Evolutionary conservation across 305 asterid genomes (phyloP).

Genomic region (Solanum hybrid): DNA sequence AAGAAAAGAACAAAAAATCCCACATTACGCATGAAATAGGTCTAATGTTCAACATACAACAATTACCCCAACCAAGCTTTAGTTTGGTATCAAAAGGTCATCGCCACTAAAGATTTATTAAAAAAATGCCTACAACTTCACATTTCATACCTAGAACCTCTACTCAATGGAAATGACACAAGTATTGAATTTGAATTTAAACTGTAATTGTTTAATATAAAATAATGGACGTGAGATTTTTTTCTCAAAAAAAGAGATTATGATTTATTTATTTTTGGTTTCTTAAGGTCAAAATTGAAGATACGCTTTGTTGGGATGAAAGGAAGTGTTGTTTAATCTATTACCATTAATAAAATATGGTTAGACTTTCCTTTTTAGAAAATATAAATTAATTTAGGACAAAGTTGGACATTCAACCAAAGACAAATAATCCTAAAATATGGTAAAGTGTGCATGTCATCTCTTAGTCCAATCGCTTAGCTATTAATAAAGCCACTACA

Average conservation of each 20-base stretch:
- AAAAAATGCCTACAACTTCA: not conserved
- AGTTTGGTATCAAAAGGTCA: not conserved
- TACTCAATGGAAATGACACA: not conserved
- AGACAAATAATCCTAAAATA: not conserved
- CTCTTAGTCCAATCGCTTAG: not conserved
- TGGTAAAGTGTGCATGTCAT: not conserved
- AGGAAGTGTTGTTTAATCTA: not conserved
- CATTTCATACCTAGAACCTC: not conserved
- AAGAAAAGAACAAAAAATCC: constrained; percentile 20
- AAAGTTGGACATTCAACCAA: not conserved
- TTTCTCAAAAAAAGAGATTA: not conserved
- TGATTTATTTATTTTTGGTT: not conserved
- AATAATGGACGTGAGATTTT: too few relatives aligned
- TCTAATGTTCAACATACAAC: not conserved
- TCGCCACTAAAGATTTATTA: not conserved
- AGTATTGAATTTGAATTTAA: not conserved
- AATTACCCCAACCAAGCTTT: not conserved
- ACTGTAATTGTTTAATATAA: not conserved
- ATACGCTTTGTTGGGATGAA: not conserved
- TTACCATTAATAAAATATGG: not conserved
- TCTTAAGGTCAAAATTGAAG: not conserved
- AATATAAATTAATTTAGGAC: not conserved
- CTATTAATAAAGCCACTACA: not conserved
- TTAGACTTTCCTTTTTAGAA: not conserved
- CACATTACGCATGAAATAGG: not conserved